Percentiles rank a stretch among this genome's conserved stretches.
These are phyloP conservation scores for Hyphopichia buzzinii DNA, from an alignment of 1,139 yeast genomes.

Conservation along the genomic window DNA sequence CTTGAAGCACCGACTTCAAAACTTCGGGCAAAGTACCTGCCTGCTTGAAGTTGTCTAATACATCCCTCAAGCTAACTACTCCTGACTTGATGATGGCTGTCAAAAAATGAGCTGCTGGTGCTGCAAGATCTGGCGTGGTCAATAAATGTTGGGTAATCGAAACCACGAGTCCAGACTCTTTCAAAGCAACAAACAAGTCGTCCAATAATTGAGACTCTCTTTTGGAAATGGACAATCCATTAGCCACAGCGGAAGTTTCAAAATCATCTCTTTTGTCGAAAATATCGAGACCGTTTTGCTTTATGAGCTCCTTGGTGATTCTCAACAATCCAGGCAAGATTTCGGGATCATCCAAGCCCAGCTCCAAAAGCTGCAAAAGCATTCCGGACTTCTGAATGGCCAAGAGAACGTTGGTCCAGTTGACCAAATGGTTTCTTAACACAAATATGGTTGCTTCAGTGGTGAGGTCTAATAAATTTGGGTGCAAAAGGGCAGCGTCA, in stretches of 20 bases:
- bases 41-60: constrained; percentile 21
- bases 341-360: constrained; percentile 25
- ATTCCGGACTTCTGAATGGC: constrained; percentile 31
- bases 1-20: constrained; percentile 18
- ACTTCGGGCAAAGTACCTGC: constrained; percentile 19
- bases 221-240: constrained; percentile 7
- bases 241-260: not conserved
- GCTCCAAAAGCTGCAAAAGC: constrained; percentile 22
- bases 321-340: constrained; percentile 29
- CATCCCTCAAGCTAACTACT: constrained; percentile 21
- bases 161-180: constrained; percentile 30
- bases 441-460: constrained; percentile 22
- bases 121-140: constrained; percentile 26
- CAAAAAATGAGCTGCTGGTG: constrained; percentile 27
- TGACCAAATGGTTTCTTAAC: constrained; percentile 19
- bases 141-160: constrained; percentile 25
- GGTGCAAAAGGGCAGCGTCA: constrained; percentile 25
- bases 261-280: constrained; percentile 9
- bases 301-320: constrained; percentile 22
- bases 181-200: constrained; percentile 23
- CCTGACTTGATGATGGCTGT: constrained; percentile 21
- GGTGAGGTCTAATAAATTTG: constrained; percentile 22
- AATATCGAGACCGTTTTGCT: constrained; percentile 18
- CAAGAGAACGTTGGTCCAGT: constrained; percentile 24
- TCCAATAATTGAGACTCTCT: constrained; percentile 25